Evolutionary conservation across 129 eudicot species (phyloP), one percentile per base, ranked within the genome.

Genomic region (Flaveria sonorensis): DNA sequence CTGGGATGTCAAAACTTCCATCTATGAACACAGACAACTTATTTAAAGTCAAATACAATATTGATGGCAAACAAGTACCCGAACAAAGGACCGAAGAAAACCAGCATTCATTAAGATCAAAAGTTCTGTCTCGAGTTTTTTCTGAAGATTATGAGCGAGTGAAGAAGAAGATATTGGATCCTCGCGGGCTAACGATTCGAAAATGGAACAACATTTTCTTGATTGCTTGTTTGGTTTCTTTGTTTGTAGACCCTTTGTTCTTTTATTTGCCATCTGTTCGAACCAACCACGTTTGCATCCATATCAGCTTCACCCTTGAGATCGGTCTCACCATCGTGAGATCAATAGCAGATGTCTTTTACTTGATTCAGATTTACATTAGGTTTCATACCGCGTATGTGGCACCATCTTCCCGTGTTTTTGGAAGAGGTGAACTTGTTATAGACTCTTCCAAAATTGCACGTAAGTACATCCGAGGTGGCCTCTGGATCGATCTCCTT

Each of bases 401-500:
- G 21, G 99, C 99, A 9, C 99, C 99, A 69, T 95, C 99, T 71
- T 95, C 99, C 75, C 99, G 96, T 13, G 94, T 95, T 11, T 95
- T 95, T 80, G 99, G 99, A 59, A 86, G 99, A 79, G 99, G 99
- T 16, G 99, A 95, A 85, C 96, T 91, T 26, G 99, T 95, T 42
- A 87, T 95, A 59, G 96, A 95, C 32, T 80, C 96, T 45, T 68
- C 77, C 4, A 89, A 81, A 80, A 92, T 91, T 26, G 96, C 97
- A 7, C 48, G 48, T 61, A 85, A 83, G 24, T 95, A 91, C 81
- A 73, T 89, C 13, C 56, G 76, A 64, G 83, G 81, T 60, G 71
- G 79, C 51, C 84, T 95, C 57, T 91, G 88, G 88, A 81, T 94
- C 42, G 97, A 95, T 77, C 6, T 86, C 26, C 1, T 95, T 9